These are phyloP conservation scores for Fonsecaea erecta DNA, from an alignment of 2,329 filamentous ascomycete species.

Conservation along the genomic window DNA sequence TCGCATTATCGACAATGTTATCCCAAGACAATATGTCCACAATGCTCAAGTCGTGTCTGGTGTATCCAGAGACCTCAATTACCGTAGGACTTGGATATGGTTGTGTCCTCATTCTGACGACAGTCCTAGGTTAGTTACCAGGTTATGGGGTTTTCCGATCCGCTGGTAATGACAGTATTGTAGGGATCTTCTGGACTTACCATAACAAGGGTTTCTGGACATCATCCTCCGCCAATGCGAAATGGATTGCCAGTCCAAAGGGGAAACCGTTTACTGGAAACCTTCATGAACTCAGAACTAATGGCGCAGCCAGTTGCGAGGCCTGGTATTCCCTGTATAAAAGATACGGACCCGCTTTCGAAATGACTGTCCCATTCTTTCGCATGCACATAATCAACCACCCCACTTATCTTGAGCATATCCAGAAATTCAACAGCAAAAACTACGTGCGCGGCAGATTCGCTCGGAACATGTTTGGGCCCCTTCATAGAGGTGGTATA, in stretches of 20 bases:
- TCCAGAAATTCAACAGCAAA: slow-evolving; percentile 26
- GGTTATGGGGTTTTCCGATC: too few relatives aligned
- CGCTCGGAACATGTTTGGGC: slow-evolving; percentile 22
- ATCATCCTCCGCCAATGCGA: slow-evolving; percentile 22
- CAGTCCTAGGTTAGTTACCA: slow-evolving; percentile 7
- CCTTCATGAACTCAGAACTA: slow-evolving; percentile 22
- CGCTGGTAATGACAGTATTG: too few relatives aligned
- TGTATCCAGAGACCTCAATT: slow-evolving; percentile 1
- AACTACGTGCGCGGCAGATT: slow-evolving; percentile 27
- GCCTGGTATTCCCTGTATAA: slow-evolving; percentile 29
- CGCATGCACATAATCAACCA: slow-evolving; percentile 30
- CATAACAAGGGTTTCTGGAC: slow-evolving; percentile 26
- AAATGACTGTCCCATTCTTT: slow-evolving; percentile 29
- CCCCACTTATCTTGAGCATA: slow-evolving; percentile 27
- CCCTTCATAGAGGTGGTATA: slow-evolving; percentile 24
- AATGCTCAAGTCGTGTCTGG: slow-evolving; percentile 8
- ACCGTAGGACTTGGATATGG: slow-evolving; percentile 6
- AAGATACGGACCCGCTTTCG: slow-evolving; percentile 24
- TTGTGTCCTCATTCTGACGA: slow-evolving; percentile 3
- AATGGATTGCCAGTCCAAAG: slow-evolving; percentile 25
- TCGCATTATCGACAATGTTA: too few relatives aligned
- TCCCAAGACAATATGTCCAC: slow-evolving; percentile 4
- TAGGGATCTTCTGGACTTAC: slow-evolving; percentile 32
- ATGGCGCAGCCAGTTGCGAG: slow-evolving; percentile 26
- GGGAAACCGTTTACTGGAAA: slow-evolving; percentile 26